Base-by-base conservation (phyloP, 2,329 filamentous ascomycete genomes). In the Pseudogymnoascus pannorum region DNA sequence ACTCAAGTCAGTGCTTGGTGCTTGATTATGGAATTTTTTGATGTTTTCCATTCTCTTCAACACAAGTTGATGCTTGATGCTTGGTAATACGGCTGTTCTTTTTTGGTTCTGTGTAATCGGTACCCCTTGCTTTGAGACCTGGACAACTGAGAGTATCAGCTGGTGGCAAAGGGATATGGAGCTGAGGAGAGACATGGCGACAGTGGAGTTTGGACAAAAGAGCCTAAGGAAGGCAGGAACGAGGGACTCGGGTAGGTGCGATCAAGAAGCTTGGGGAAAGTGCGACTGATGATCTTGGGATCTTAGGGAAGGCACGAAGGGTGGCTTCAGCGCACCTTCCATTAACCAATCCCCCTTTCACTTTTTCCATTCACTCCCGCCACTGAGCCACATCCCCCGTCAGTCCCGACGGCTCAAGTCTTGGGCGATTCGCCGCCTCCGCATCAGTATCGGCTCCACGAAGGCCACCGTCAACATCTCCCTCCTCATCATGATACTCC, bases 391-490 rank as follows among this genome's bases (percentile, higher is more conserved):
- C 61, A 14, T 22, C 42, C 24, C 66, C 64, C 4, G 58, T 60
- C 58, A 71, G 57, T 5, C 51, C 61, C 14, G 66, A 70, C 18
- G 69, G 69, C 58, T 67, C 60, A 20, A 71, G 65, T 60, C 68
- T 64, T 20, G 69, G 65, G 9, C 64, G 63, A 42, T 63, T 63
- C 33, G 40, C 60, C 35, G 57, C 35, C 24, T 62, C 48, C 36
- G 54, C 60, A 8, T 40, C 48, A 35, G 54, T 59, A 8, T 33
- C 57, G n/a, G 48, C 31, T 29, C 14, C n/a, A 59, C 51, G 26
- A 33, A 51, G 38, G 36, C 66, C 62, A 36, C 68, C 66, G 61
- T 71, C 67, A n/a, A 62, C 63, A 61, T 68, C 70, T 35, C 60
- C 40, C 26, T 40, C 63, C 9, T 58, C 64, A 5, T 58, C 60